Evolutionary conservation across 2,329 filamentous ascomycete species (phyloP), one percentile per base, ranked within the genome.

Genomic region (Chalaropsis ovoidea): DNA sequence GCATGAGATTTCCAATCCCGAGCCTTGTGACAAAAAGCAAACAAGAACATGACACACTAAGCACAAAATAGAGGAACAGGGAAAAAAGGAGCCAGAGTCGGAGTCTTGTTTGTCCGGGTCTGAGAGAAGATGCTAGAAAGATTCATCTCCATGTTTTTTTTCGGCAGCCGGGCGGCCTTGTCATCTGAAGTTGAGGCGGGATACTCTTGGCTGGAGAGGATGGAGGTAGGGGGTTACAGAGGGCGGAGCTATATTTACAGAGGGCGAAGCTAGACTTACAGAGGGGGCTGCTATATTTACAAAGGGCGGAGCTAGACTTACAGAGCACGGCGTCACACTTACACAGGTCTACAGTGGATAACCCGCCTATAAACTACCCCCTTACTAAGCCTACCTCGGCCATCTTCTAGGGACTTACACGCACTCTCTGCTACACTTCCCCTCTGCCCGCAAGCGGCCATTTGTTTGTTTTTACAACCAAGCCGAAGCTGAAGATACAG

Each of bases 71-170:
- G 1, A 15, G 11, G 11, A 15, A 27, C 19, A 15, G 27, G 22
- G 49, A 56, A 31, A 24, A 56, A 56, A 27, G 24, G 19, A 24
- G 27, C 5, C 3, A 15, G 49, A 24, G 58, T 39, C 17, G 39
- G 35, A 45, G 1, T 49, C 22, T 22, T n/a, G 19, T 49, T 49
- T 24, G 47, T 49, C 47, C 47, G 47, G 47, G 10, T 49, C n/a
- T 24, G 17, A 49, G 19, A 49, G 47, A 49, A 49, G 47, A 49
- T 49, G 47, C 47, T 49, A 49, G 47, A 49, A 49, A 49, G 47
- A 49, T 10, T 17, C 47, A 49, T 49, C 47, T 49, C 17, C 19
- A 22, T 1, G n/a, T n/a, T n/a, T n/a, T n/a, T n/a, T n/a, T n/a
- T n/a, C n/a, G n/a, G n/a, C n/a, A n/a, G n/a, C n/a, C n/a, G n/a